phyloP scores from a whole-genome alignment of 345 rosid species.

The Rhizophora apiculata region DNA sequence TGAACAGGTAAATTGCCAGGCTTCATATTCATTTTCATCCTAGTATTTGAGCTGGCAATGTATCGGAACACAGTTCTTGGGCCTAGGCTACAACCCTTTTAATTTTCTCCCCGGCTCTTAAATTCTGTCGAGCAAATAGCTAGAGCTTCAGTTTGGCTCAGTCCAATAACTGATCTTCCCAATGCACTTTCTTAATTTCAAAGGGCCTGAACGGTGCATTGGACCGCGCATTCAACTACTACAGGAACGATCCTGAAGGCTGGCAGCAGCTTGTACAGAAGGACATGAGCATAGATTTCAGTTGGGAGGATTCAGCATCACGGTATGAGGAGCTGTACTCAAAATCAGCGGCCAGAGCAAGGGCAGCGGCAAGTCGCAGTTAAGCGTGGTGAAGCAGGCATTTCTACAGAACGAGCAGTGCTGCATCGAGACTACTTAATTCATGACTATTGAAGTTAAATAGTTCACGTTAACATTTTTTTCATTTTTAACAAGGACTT shows the following conservation, averaged over 20 bases:
- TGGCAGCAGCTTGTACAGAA: slow-evolving; percentile 71
- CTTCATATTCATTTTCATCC: neutral
- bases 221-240: slow-evolving; percentile 68
- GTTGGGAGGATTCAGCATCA: slow-evolving; percentile 81
- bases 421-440: neutral
- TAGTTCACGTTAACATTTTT: neutral
- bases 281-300: slow-evolving; percentile 78
- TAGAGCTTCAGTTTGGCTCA: neutral
- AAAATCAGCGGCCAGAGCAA: slow-evolving; percentile 66
- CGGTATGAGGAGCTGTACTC: slow-evolving; percentile 83
- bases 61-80: neutral
- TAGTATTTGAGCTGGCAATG: neutral
- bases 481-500: neutral
- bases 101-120: neutral
- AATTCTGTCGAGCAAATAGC: neutral
- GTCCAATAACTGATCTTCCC: neutral
- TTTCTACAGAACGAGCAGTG: neutral
- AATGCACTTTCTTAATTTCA: neutral
- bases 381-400: slow-evolving; percentile 9
- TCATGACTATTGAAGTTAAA: too few relatives aligned
- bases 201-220: slow-evolving; percentile 66
- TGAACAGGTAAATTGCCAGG: slow-evolving; percentile 56
- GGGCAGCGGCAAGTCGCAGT: slow-evolving; percentile 38
- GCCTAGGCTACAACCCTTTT: neutral
- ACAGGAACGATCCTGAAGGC: slow-evolving; percentile 40